A percentile compares a stretch with the other conserved stretches of the same genome.
Evolutionary conservation across 2,329 filamentous ascomycete species (phyloP).

Genomic region (Ceratocystis huliohia): DNA sequence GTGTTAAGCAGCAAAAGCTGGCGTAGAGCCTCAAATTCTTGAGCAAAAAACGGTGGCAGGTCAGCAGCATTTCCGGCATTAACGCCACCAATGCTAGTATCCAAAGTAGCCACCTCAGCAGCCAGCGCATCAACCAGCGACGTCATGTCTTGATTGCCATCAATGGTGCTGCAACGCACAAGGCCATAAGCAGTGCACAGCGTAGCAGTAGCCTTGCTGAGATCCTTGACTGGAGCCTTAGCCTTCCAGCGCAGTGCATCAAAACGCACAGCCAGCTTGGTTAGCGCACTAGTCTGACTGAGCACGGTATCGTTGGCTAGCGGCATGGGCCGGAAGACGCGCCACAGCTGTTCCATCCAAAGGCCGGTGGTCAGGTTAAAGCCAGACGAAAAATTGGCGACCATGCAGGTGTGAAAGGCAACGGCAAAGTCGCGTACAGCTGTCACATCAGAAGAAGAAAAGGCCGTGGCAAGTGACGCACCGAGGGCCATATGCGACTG

Average conservation of each 20-base stretch:
- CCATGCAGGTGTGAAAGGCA: conserved; percentile 33
- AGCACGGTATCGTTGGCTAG: conserved; percentile 37
- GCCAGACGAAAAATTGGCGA: conserved; percentile 50
- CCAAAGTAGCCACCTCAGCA: conserved; percentile 40
- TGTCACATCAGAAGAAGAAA: conserved; percentile 4
- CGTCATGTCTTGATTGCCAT: conserved; percentile 31
- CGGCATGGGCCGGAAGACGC: conserved; percentile 51
- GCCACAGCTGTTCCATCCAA: conserved; percentile 72
- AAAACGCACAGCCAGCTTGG: conserved; percentile 45
- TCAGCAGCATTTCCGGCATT: conserved; percentile 26
- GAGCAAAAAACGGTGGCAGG: conserved; percentile 38
- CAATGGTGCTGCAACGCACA: conserved; percentile 33
- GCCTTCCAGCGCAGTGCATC: conserved; percentile 49
- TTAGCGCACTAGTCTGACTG: conserved; percentile 38
- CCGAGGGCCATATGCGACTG: conserved; percentile 48
- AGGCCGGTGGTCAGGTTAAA: conserved; percentile 65
- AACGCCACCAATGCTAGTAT: conserved; percentile 33
- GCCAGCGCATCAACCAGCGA: conserved; percentile 39
- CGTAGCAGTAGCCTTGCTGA: conserved; percentile 41
- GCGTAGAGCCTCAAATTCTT: conserved; percentile 45
- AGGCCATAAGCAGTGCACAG: conserved; percentile 44
- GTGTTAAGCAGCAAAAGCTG: conserved; percentile 37
- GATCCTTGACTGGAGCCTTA: conserved; percentile 37
- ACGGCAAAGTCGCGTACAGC: conserved; percentile 28
- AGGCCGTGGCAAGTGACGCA: conserved; percentile 4